Evolutionary conservation across 805 yeast genomes (phyloP), one percentile per base, ranked within the genome.

Genomic region (Suhomyces faveliae): DNA sequence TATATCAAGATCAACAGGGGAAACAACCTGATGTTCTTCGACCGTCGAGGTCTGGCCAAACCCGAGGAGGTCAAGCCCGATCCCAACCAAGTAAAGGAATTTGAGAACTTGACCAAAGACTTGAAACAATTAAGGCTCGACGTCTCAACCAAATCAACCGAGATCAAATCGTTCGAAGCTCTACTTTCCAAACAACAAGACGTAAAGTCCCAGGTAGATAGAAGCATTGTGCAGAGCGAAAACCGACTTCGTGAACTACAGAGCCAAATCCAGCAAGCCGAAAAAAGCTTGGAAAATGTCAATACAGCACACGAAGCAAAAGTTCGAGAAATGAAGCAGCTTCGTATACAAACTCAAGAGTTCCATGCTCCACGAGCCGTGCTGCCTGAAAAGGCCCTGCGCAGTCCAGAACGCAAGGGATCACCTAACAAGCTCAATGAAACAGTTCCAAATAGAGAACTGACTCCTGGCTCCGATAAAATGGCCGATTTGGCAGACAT

Each of bases 1-100:
- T 77, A 73, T 46, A 76, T 72, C 47, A 76, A 72, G 50, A 67
- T 78, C 50, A 83, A 82, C 51, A 57, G 56, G 10, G 50, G 56
- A 2, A 47, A 51, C 12, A 45, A 51, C 10, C 64, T 71, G 7
- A 51, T 64, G 1, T 70, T 71, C 46, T 71, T 70, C 50, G 49
- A 52, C 11, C 59, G 76, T 47, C 58, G 40, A n/a, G 40, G 25
- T 19, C 40, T 37, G 25, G 24, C 40, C 12, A 37, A 21, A 19
- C 15, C 11, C 7, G 40, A 19, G 35, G 10, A 10, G 15, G 21
- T 35, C 12, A 35, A 22, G 40, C 21, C 30, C 12, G 33, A 33
- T 15, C 37, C 37, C 3, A 11, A 11, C 21, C 19, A 12, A 11
- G 12, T 25, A 5, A 20, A 15, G 13, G n/a, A 12, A 30, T 9